A percentile compares a stretch with the other conserved stretches of the same genome.
phyloP scores from a whole-genome alignment of 495 filamentous ascomycete genomes.

The Aspergillus panamensis region DNA sequence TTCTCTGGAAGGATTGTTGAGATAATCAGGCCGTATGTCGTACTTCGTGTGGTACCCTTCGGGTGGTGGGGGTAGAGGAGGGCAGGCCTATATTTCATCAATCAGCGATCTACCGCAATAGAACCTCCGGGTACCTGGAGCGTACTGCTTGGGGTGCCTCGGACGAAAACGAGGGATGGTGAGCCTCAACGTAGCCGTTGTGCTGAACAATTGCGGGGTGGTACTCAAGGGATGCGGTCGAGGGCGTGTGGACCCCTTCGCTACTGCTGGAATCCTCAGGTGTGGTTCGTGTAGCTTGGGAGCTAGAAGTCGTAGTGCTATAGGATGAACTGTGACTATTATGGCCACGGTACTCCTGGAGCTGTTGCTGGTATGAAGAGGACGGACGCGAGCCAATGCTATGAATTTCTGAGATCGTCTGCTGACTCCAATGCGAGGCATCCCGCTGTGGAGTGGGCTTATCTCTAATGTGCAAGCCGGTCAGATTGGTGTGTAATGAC shows the following conservation, averaged over 20 bases:
- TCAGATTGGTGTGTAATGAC: constrained; percentile 69
- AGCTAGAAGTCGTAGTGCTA: constrained; percentile 23
- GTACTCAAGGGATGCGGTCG: constrained; percentile 57
- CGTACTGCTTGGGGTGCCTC: constrained; percentile 44
- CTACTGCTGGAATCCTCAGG: constrained; percentile 72
- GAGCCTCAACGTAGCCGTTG: constrained; percentile 57
- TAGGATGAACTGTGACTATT: constrained; percentile 28
- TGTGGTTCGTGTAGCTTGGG: constrained; percentile 52
- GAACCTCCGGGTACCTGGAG: constrained; percentile 31
- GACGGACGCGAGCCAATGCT: constrained; percentile 41
- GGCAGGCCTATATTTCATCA: constrained; percentile 40
- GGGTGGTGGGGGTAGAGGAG: constrained; percentile 33
- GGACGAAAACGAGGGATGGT: constrained; percentile 42
- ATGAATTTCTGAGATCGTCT: constrained; percentile 44
- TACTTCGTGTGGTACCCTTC: constrained; percentile 36
- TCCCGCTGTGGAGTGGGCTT: constrained; percentile 50
- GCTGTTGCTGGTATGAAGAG: constrained; percentile 41
- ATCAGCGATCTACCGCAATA: constrained; percentile 37
- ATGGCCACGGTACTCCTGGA: constrained; percentile 28
- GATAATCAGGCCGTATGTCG: constrained; percentile 33
- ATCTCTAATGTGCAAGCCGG: constrained; percentile 64
- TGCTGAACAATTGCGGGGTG: constrained; percentile 63
- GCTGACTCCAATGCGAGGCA: constrained; percentile 50
- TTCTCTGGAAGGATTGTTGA: constrained; percentile 28
- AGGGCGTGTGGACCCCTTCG: constrained; percentile 65